phyloP scores from a whole-genome alignment of 2,329 filamentous ascomycete genomes.

The Ceratocystis ficicola region DNA sequence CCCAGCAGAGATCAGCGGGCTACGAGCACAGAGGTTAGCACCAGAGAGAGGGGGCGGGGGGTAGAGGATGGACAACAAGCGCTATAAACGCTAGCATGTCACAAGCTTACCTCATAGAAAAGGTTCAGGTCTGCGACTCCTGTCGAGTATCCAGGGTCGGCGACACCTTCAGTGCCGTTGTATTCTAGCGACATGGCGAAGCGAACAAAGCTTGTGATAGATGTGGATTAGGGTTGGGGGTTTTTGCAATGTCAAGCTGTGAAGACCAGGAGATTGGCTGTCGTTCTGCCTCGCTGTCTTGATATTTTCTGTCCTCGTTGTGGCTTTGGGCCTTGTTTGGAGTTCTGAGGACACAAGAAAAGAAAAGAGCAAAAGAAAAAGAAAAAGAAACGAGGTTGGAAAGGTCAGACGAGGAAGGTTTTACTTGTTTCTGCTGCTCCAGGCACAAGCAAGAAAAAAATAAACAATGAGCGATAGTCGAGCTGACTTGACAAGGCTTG shows the following conservation, averaged over 20 bases:
- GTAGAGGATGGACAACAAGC: background rate
- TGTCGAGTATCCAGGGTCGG: conserved; percentile 41
- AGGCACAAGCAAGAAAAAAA: conserved; percentile 9
- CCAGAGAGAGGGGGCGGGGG: too few species aligned
- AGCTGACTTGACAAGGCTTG: conserved; percentile 5
- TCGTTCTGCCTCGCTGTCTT: too few species aligned
- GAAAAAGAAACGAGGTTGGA: background rate
- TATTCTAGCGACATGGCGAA: conserved; percentile 33
- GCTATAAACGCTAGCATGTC: background rate
- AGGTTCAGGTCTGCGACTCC: conserved; percentile 61
- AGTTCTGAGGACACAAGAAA: background rate
- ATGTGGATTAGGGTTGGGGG: background rate
- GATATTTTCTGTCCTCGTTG: too few species aligned
- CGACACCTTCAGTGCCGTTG: conserved; percentile 39
- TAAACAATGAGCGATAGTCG: background rate
- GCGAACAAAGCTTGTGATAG: background rate
- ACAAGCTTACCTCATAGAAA: conserved; percentile 57
- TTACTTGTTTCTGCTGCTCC: conserved; percentile 7
- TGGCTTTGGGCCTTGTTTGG: too few species aligned
- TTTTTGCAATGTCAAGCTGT: background rate
- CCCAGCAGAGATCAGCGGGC: conserved; percentile 73
- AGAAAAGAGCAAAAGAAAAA: background rate
- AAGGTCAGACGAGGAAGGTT: background rate
- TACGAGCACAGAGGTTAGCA: conserved; percentile 29
- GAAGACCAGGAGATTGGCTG: too few species aligned